Conservation (phyloP, 2,329 filamentous ascomycete species). For the Fusarium verticillioides region DNA sequence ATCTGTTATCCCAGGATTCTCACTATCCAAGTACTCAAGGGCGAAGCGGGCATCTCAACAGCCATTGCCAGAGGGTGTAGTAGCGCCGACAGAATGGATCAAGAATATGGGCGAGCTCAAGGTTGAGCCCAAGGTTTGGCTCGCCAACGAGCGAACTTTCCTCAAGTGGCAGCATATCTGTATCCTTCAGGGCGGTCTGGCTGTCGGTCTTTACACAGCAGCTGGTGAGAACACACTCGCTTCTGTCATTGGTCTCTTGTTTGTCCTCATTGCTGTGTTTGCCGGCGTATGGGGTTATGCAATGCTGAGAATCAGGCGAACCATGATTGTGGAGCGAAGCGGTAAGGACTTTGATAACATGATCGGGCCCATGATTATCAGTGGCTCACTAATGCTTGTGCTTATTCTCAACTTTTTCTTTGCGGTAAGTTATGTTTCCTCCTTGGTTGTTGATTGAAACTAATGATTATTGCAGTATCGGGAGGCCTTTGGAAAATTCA, state of each 20-base stretch:
- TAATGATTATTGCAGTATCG: conserved; percentile 45
- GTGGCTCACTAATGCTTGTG: conserved; percentile 79
- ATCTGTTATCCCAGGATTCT: conserved; percentile 84
- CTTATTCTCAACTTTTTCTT: conserved; percentile 89
- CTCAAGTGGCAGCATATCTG: conserved; percentile 98
- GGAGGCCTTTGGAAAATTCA: conserved; percentile 47
- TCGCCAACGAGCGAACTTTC: conserved; percentile 97
- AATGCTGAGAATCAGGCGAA: conserved; percentile 79
- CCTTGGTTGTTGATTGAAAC: not conserved
- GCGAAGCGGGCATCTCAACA: conserved; percentile 59
- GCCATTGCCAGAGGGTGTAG: conserved; percentile 85
- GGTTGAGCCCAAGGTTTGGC: conserved; percentile 98
- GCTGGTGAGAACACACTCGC: conserved; percentile 84
- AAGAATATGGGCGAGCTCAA: conserved; percentile 93
- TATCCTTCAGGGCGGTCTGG: conserved; percentile 85
- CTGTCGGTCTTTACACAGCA: conserved; percentile 88
- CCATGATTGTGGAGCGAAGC: conserved; percentile 85
- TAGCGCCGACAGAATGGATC: conserved; percentile 86
- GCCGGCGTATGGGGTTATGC: conserved; percentile 88
- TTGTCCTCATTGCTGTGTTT: conserved; percentile 84
- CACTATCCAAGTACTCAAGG: conserved; percentile 79
- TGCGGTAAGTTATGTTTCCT: conserved; percentile 67
- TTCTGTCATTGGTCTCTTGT: conserved; percentile 81
- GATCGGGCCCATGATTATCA: conserved; percentile 85
- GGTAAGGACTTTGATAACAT: conserved; percentile 94